Conservation (phyloP, 108 stramenopile genomes). For the Nitzschia inconspicua region DNA sequence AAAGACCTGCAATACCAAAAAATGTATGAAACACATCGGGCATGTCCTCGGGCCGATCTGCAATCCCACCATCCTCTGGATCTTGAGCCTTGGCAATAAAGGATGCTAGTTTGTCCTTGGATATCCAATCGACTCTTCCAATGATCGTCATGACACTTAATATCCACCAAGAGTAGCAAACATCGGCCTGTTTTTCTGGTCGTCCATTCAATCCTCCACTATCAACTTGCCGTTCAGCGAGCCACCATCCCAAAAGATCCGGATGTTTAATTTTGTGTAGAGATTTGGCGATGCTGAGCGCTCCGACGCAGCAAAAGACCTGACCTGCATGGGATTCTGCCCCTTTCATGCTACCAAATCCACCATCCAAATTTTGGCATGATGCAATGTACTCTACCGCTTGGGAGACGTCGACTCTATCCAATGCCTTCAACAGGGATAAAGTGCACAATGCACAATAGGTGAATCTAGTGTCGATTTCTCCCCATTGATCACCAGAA, state of each 20-base stretch:
- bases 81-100: conserved; percentile 98
- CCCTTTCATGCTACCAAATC: conserved; percentile 93
- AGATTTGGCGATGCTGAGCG: conserved; percentile 89
- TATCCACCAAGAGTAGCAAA: conserved; percentile 99
- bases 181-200: conserved; percentile 99
- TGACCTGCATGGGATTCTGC: conserved; percentile 98
- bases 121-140: conserved; percentile 91
- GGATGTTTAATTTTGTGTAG: conserved; percentile 55
- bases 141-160: conserved; percentile 88
- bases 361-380: conserved; percentile 97
- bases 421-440: conserved; percentile 70
- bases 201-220: conserved; percentile 96
- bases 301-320: conserved; percentile 96
- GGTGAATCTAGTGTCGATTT: conserved; percentile 97
- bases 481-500: conserved; percentile 94
- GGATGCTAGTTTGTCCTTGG: conserved; percentile 59
- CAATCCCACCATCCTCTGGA: conserved; percentile 96
- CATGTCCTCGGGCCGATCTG: conserved; percentile 94
- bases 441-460: conserved; percentile 93
- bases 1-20: conserved; percentile 93
- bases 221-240: conserved; percentile 99
- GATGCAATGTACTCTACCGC: conserved; percentile 77
- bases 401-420: conserved; percentile 54
- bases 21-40: conserved; percentile 99
- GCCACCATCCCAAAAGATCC: conserved; percentile 96